These are phyloP conservation scores for Lichtheimia corymbifera DNA, from an alignment of 371 early-diverging fungal genomes.

Conservation along the genomic window DNA sequence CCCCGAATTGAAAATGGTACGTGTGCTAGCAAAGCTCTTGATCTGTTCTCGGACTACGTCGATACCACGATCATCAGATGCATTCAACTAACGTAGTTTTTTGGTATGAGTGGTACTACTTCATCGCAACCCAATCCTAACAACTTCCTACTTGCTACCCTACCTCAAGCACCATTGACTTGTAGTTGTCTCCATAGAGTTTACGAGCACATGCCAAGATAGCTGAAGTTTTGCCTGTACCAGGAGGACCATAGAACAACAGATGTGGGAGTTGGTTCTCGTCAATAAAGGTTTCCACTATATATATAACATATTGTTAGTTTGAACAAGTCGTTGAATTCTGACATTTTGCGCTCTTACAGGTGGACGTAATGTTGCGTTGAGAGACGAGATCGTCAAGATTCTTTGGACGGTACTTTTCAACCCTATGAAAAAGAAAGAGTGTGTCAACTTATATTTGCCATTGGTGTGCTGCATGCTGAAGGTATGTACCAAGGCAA, in stretches of 20 bases:
- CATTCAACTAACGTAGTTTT: conserved; percentile 79
- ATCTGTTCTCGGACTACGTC: conserved; percentile 99
- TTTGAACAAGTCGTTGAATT: neutral
- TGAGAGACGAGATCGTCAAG: conserved; percentile 92
- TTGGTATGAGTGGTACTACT: too few relatives aligned
- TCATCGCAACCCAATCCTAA: neutral
- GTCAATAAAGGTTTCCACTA: conserved; percentile 87
- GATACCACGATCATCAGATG: conserved; percentile 99
- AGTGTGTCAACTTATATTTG: neutral
- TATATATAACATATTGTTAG: neutral
- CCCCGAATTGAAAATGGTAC: conserved; percentile 72
- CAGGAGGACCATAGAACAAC: conserved; percentile 99
- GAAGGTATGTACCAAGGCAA: conserved; percentile 28
- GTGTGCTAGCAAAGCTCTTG: conserved; percentile 96
- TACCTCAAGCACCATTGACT: conserved; percentile 90
- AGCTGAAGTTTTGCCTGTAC: conserved; percentile 99
- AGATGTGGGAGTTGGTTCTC: conserved; percentile 92
- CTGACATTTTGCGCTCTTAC: conserved; percentile 36
- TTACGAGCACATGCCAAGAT: conserved; percentile 89
- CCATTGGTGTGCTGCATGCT: neutral
- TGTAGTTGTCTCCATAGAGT: conserved; percentile 78
- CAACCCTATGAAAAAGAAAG: conserved; percentile 68
- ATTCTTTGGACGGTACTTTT: conserved; percentile 90
- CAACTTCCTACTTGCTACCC: neutral
- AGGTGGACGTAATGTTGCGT: conserved; percentile 85